Percentiles rank a stretch among this genome's conserved stretches.
Evolutionary conservation across 345 rosid species (phyloP).

Genomic region (Corchorus capsularis): DNA sequence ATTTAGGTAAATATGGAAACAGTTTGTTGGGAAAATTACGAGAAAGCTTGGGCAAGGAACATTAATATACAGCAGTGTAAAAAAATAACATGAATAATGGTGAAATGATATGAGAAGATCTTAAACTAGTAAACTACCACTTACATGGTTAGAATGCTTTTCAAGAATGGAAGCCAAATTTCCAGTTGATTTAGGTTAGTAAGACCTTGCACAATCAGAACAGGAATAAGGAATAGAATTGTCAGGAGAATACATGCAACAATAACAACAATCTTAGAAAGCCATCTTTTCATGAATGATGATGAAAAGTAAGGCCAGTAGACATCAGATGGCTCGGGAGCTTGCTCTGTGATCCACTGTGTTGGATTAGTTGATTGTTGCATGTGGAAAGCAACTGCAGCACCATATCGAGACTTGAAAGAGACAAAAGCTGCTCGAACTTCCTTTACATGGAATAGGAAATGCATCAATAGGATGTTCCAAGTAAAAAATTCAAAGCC

Average conservation of each 20-base stretch:
- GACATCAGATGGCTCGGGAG: constrained; percentile 86
- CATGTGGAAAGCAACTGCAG: constrained; percentile 75
- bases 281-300: constrained; percentile 83
- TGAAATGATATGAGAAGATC: constrained; percentile 7
- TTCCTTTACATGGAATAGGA: constrained; percentile 52
- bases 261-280: constrained; percentile 65
- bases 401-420: constrained; percentile 84
- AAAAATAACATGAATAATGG: background rate
- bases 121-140: constrained; percentile 28
- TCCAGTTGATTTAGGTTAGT: constrained; percentile 82
- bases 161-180: constrained; percentile 74
- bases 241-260: constrained; percentile 79
- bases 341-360: constrained; percentile 82
- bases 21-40: background rate
- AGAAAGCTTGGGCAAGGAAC: background rate
- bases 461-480: constrained; percentile 21
- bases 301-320: constrained; percentile 96
- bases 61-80: background rate
- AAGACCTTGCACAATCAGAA: constrained; percentile 92
- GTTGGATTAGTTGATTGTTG: constrained; percentile 84
- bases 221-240: constrained; percentile 82
- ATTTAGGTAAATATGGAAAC: background rate
- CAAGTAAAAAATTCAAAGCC: constrained; percentile 7
- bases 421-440: constrained; percentile 95
- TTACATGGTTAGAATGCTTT: constrained; percentile 70